Evolutionary conservation across 1,139 yeast species (phyloP).

Genomic region (Geotrichum histeridarum): DNA sequence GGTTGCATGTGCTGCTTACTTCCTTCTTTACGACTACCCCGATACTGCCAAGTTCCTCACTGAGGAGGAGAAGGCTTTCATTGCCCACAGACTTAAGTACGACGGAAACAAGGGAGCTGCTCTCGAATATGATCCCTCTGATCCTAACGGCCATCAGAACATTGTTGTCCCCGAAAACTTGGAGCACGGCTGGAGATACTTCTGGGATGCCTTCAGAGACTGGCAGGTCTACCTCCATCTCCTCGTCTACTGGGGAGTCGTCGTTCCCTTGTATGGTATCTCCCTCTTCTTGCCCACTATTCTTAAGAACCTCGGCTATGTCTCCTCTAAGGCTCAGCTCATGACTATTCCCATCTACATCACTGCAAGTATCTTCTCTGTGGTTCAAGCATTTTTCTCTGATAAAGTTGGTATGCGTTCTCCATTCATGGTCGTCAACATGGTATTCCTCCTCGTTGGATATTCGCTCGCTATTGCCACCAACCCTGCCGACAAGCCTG

Average conservation of each 20-base stretch:
- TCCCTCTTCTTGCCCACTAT: conserved; percentile 38
- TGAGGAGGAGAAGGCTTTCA: conserved; percentile 44
- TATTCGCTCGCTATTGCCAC: conserved; percentile 33
- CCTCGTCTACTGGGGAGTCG: conserved; percentile 22
- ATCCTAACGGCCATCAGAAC: background rate
- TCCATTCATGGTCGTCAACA: conserved; percentile 35
- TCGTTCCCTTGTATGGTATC: conserved; percentile 29
- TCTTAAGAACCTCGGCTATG: conserved; percentile 33
- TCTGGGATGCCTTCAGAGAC: conserved; percentile 33
- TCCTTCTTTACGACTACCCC: conserved; percentile 50
- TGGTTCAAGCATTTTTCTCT: conserved; percentile 34
- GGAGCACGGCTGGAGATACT: conserved; percentile 24
- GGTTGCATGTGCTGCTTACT: conserved; percentile 42
- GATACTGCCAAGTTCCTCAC: conserved; percentile 46
- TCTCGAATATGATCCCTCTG: background rate
- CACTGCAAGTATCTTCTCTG: conserved; percentile 35
- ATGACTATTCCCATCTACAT: conserved; percentile 39
- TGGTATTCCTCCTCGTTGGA: conserved; percentile 34
- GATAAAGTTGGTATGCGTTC: conserved; percentile 36
- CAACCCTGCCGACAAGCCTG: conserved; percentile 17
- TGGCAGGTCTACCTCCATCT: conserved; percentile 31
- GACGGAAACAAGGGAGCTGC: conserved; percentile 22
- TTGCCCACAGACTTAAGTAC: conserved; percentile 44
- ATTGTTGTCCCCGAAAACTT: conserved; percentile 12
- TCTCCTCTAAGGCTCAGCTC: conserved; percentile 29